Conservation (phyloP, 257 asterid species). For the Capsicum pubescens region DNA sequence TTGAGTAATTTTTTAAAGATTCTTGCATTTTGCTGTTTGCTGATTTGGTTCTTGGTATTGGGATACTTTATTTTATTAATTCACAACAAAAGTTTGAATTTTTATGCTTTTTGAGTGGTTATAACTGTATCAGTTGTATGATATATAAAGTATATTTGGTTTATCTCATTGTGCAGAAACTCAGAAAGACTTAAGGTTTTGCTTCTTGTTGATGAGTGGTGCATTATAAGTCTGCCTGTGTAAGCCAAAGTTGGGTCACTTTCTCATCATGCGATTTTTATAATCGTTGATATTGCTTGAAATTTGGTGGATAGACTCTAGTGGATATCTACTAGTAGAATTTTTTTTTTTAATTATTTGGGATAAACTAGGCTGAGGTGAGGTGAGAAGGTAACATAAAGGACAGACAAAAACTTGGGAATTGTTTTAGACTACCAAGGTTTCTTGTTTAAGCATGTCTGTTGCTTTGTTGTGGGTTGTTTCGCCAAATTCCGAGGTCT, state of each 20-base stretch:
- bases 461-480: conserved; percentile 75
- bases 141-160: conserved; percentile 18
- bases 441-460: conserved; percentile 61
- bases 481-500: conserved; percentile 63
- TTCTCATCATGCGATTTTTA: conserved; percentile 30
- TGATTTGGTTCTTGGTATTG: conserved; percentile 16
- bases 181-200: conserved; percentile 33
- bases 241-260: conserved; percentile 30
- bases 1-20: conserved; percentile 37
- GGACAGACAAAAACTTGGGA: conserved; percentile 39
- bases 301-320: conserved; percentile 34
- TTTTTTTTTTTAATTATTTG: neutral
- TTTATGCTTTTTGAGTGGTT: conserved; percentile 12
- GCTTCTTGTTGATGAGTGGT: conserved; percentile 45
- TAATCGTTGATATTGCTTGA: conserved; percentile 36
- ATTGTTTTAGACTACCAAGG: conserved; percentile 32
- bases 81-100: neutral
- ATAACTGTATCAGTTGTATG: conserved; percentile 28
- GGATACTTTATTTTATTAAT: neutral
- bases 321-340: conserved; percentile 32
- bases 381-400: conserved; percentile 21
- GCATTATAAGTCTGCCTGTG: conserved; percentile 32
- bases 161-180: conserved; percentile 50
- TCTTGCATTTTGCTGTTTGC: conserved; percentile 12
- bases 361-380: conserved; percentile 10